phyloP scores from a whole-genome alignment of 169 alveolate species.

The Plasmodium gonderi region DNA sequence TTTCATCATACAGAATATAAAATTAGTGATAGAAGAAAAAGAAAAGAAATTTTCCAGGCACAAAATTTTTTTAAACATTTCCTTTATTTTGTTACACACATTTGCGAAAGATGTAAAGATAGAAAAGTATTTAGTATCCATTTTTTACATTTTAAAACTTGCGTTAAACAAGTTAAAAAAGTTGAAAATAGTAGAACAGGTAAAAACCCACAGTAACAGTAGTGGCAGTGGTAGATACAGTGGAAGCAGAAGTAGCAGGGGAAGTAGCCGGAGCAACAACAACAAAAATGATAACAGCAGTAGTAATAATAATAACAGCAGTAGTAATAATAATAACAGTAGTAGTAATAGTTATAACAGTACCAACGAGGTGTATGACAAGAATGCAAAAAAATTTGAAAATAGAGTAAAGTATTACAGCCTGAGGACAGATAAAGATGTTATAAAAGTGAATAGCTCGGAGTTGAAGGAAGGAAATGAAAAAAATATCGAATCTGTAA shows the following conservation, averaged over 20 bases:
- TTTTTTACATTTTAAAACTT: constrained; percentile 65
- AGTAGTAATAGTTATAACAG: no score
- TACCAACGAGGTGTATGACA: constrained; percentile 7
- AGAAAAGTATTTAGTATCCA: constrained; percentile 68
- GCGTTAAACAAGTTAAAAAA: constrained; percentile 36
- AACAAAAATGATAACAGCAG: no score
- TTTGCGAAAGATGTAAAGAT: constrained; percentile 64
- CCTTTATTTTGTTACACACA: constrained; percentile 48
- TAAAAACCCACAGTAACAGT: not conserved
- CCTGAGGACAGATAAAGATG: constrained; percentile 25
- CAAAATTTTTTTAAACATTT: constrained; percentile 44
- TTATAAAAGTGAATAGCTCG: constrained; percentile 7
- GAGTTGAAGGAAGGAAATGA: not conserved
- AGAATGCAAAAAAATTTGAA: constrained; percentile 34
- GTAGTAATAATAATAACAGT: no score
- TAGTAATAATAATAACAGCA: no score
- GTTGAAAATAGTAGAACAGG: constrained; percentile 16
- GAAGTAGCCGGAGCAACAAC: no score
- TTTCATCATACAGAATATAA: constrained; percentile 72
- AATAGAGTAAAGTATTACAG: constrained; percentile 35
- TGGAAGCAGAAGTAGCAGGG: no score
- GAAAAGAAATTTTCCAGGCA: constrained; percentile 21
- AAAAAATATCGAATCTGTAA: not conserved
- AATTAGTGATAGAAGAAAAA: constrained; percentile 54
- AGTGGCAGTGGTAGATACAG: no score